Percentiles rank a stretch among this genome's conserved stretches.
These are phyloP conservation scores for Ormosia semicastrata DNA, from an alignment of 306 rosid species.

Conservation along the genomic window DNA sequence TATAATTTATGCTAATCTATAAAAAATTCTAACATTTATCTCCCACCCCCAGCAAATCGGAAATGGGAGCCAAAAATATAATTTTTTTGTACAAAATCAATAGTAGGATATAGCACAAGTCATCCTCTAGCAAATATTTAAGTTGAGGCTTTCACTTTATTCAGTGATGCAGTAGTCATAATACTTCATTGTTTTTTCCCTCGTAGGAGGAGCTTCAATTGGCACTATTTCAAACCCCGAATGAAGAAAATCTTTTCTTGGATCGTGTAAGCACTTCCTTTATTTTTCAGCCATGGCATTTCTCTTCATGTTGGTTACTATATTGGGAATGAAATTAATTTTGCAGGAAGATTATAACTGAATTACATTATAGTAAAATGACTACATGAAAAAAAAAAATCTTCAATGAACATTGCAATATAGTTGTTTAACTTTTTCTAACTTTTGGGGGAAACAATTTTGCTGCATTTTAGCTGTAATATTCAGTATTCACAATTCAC, in stretches of 20 bases:
- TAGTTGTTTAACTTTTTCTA: neutral
- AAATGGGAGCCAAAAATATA: neutral
- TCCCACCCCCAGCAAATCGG: neutral
- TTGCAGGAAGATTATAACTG: neutral
- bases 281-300: neutral
- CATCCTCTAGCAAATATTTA: neutral
- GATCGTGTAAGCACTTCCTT: constrained; percentile 58
- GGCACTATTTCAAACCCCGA: constrained; percentile 58
- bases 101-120: neutral
- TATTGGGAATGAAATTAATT: neutral
- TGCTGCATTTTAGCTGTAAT: neutral
- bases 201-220: constrained; percentile 80
- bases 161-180: neutral
- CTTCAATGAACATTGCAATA: neutral
- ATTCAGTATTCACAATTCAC: neutral
- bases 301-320: constrained; percentile 13
- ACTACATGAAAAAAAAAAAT: neutral
- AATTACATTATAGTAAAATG: neutral
- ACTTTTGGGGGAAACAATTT: neutral
- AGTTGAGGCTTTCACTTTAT: neutral
- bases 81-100: neutral
- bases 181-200: neutral
- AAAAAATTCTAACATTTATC: neutral
- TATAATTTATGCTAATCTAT: too few relatives aligned
- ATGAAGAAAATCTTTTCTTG: constrained; percentile 65